These are phyloP conservation scores for Malus hybrid DNA, from an alignment of 331 rosid genomes.

Conservation along the genomic window DNA sequence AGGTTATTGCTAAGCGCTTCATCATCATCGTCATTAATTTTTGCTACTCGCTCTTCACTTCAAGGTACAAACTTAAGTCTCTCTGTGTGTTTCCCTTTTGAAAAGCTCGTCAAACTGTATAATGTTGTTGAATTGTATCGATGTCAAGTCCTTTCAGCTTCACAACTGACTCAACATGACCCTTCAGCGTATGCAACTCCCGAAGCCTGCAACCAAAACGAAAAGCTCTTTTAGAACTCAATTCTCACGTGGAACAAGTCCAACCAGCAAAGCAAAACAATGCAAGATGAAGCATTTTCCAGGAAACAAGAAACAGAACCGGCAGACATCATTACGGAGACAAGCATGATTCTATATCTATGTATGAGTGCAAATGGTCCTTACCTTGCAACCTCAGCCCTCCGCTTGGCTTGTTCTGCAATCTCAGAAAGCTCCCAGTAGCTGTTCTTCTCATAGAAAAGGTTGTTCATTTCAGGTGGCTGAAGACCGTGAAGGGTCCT, in stretches of 20 bases:
- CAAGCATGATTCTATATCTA: not conserved
- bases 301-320: not conserved
- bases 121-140: conserved; percentile 88
- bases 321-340: not conserved
- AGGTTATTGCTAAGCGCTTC: conserved; percentile 8
- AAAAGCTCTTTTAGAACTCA: not conserved
- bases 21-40: conserved; percentile 29
- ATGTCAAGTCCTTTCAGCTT: conserved; percentile 97
- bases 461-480: conserved; percentile 64
- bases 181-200: conserved; percentile 81
- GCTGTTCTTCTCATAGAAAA: conserved; percentile 65
- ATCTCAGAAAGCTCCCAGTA: conserved; percentile 96
- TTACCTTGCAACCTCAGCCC: conserved; percentile 97
- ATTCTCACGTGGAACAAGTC: no score
- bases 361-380: not conserved
- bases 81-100: not conserved
- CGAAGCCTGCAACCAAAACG: conserved; percentile 58
- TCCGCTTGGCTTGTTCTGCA: conserved; percentile 95
- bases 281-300: no score
- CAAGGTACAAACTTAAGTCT: not conserved
- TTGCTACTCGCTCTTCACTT: conserved; percentile 5
- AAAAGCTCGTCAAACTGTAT: conserved; percentile 56
- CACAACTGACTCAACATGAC: conserved; percentile 94
- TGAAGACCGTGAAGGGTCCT: conserved; percentile 95
- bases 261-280: no score